Evolutionary conservation across 345 rosid genomes (phyloP).

Genomic region (Viola odorata): DNA sequence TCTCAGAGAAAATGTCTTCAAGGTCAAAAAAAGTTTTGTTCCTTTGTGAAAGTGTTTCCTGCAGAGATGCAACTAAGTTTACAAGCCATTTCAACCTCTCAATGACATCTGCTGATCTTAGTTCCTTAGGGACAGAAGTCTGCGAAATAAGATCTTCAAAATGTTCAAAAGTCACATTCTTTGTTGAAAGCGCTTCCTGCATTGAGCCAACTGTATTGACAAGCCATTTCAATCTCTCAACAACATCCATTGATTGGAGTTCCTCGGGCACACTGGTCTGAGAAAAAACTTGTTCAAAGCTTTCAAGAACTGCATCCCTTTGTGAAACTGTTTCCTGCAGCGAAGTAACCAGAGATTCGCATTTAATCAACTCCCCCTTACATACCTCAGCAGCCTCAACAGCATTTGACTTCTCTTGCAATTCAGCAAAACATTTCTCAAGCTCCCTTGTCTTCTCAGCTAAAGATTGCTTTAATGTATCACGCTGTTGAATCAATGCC

Average conservation of each 20-base stretch:
- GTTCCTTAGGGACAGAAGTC: slow-evolving; percentile 9
- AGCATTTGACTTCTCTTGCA: slow-evolving; percentile 55
- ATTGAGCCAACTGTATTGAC: slow-evolving; percentile 13
- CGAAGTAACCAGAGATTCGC: slow-evolving; percentile 45
- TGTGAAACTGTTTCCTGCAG: slow-evolving; percentile 52
- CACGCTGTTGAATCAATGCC: slow-evolving; percentile 89
- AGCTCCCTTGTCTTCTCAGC: slow-evolving; percentile 67
- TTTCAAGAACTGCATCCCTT: slow-evolving; percentile 47
- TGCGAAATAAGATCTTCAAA: slow-evolving; percentile 22
- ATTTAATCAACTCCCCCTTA: slow-evolving; percentile 53
- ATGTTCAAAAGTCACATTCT: slow-evolving; percentile 9
- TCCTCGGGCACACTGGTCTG: slow-evolving; percentile 46
- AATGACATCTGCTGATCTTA: slow-evolving; percentile 12
- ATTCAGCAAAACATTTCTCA: slow-evolving; percentile 54
- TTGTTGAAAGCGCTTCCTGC: slow-evolving; percentile 13
- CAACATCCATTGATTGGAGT: slow-evolving; percentile 43
- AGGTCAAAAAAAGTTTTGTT: slow-evolving; percentile 8
- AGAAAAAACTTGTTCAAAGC: slow-evolving; percentile 48
- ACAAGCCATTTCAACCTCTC: slow-evolving; percentile 20
- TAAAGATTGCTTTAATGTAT: slow-evolving; percentile 67
- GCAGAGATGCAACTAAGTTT: slow-evolving; percentile 14
- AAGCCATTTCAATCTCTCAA: slow-evolving; percentile 51
- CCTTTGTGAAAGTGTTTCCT: slow-evolving; percentile 19
- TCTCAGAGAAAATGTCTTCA: slow-evolving; percentile 17
- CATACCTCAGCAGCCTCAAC: slow-evolving; percentile 48